Base-by-base conservation (phyloP, 1,284 basidiomycete species). In the Cystobasidium sp. region DNA sequence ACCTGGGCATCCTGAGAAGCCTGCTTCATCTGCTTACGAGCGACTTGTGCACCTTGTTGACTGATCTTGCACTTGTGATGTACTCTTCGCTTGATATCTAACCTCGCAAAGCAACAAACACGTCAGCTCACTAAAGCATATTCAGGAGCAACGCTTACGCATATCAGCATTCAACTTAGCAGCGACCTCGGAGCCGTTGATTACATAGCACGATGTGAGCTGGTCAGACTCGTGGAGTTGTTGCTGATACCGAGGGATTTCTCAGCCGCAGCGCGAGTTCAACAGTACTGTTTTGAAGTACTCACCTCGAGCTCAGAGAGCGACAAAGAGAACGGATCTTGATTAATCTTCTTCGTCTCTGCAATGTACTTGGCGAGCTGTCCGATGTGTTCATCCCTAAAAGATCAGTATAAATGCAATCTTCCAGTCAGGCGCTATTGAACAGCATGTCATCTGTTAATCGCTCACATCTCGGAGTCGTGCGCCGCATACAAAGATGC, bases 61-160 rank as follows among this genome's bases (percentile, higher is more conserved):
- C 61, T 71, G 51, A 44, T 47, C 58, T 64, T 63, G 24, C 20
- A 24, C 20, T 66, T 66, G 64, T 66, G 64, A 20, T 66, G 47
- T 49, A 49, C 8, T 22, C 64, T 52, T 51, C 37, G 64, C 37
- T 52, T 52, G 64, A 66, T 51, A 43, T 66, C 64, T 66, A 49
- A 5, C 22, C 12, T 22, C 18, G 61, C 18, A 44, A 46, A 46
- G 18, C 16, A n/a, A 24, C 14, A 12, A n/a, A 8, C 20, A 47
- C 6, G 22, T 46, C 18, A 46, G 41, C 39, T 20, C 18, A 46
- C 20, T 8, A 16, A 41, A 44, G 39, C 22, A 12, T n/a, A 63
- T 18, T 9, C 31, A 31, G 31, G 16, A 24, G 20, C 16, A 16
- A 37, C 10, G 22, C 61, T 18, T n/a, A 63, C 61, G 61, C 8